Evolutionary conservation across 495 filamentous ascomycete genomes (phyloP).

Genomic region (Podospora pseudopauciseta): DNA sequence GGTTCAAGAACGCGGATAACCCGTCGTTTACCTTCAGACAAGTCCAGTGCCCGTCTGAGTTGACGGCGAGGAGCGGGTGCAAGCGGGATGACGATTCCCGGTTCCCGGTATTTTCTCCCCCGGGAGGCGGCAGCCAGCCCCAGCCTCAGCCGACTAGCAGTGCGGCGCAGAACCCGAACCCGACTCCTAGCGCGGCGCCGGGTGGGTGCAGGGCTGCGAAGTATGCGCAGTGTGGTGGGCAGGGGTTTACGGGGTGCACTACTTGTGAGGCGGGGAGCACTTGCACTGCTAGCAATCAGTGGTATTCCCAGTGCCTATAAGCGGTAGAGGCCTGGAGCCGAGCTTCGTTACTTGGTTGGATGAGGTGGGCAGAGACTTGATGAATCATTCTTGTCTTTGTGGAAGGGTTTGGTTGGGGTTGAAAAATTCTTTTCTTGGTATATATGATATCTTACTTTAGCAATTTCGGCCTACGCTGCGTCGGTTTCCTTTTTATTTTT

Average conservation of each 20-base stretch:
- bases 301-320: conserved; percentile 42
- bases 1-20: conserved; percentile 56
- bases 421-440: background rate
- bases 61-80: conserved; percentile 53
- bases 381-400: background rate
- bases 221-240: conserved; percentile 48
- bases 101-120: conserved; percentile 30
- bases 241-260: conserved; percentile 39
- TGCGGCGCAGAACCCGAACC: conserved; percentile 1
- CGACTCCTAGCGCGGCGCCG: conserved; percentile 14
- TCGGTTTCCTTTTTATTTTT: too few relatives aligned
- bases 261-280: conserved; percentile 33
- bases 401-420: background rate
- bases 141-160: conserved; percentile 3
- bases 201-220: conserved; percentile 27
- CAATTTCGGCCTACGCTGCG: background rate
- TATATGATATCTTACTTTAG: background rate
- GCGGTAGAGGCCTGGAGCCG: background rate
- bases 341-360: too few relatives aligned
- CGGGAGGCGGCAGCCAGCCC: conserved; percentile 5
- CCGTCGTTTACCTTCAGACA: conserved; percentile 49
- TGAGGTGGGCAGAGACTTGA: too few relatives aligned
- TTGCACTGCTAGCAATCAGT: conserved; percentile 38
- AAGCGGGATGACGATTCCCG: conserved; percentile 31
- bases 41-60: conserved; percentile 52